These are phyloP conservation scores for Rhizopus stolonifer DNA, from an alignment of 371 early-diverging fungal species.

Conservation along the genomic window DNA sequence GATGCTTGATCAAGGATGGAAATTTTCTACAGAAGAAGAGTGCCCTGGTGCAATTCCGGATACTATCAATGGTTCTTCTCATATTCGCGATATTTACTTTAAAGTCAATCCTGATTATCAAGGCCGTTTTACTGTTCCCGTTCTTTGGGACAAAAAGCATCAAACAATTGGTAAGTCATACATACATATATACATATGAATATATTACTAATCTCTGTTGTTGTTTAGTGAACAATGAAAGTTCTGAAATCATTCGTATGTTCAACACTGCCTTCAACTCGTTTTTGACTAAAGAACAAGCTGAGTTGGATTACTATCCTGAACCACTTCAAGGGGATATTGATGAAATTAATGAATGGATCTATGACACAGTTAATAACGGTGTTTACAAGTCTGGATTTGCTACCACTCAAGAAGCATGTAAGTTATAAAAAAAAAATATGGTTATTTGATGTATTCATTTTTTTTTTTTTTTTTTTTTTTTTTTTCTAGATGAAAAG, in stretches of 20 bases:
- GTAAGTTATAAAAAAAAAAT: slow-evolving; percentile 35
- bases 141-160: slow-evolving; percentile 90
- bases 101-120: slow-evolving; percentile 78
- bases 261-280: slow-evolving; percentile 87
- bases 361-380: slow-evolving; percentile 85
- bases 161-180: slow-evolving; percentile 72
- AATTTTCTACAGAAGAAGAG: slow-evolving; percentile 70
- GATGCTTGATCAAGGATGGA: slow-evolving; percentile 81
- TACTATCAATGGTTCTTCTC: slow-evolving; percentile 67
- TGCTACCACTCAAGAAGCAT: slow-evolving; percentile 85
- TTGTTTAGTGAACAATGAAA: slow-evolving; percentile 89
- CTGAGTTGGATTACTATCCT: slow-evolving; percentile 78
- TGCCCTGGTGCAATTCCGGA: slow-evolving; percentile 83
- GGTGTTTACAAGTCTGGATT: slow-evolving; percentile 90
- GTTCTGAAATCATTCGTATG: slow-evolving; percentile 94
- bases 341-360: slow-evolving; percentile 86
- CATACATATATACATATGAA: no score
- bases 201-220: neutral
- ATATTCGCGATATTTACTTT: slow-evolving; percentile 85
- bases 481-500: slow-evolving; percentile 54
- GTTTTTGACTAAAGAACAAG: slow-evolving; percentile 60
- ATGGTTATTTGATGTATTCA: neutral
- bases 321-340: slow-evolving; percentile 70
- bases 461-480: neutral
- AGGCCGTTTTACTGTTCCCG: slow-evolving; percentile 87